Conservation (phyloP, 2,329 filamentous ascomycete species). For the Monosporascus sp. region DNA sequence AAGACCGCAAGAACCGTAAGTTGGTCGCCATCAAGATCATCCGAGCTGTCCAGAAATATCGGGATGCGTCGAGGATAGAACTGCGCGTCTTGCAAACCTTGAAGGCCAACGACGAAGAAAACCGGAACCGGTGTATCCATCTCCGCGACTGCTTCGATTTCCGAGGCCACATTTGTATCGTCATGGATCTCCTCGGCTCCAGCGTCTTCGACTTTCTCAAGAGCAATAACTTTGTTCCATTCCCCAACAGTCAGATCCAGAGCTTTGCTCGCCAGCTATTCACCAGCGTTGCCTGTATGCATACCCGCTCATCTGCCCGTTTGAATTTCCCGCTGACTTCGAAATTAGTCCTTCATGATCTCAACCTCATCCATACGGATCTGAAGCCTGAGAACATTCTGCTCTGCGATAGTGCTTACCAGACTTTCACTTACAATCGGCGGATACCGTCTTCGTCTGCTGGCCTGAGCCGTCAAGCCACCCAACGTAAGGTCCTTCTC, state of each 20-base stretch:
- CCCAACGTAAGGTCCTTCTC: constrained; percentile 58
- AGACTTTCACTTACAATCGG: constrained; percentile 66
- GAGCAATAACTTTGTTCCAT: constrained; percentile 89
- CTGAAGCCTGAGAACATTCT: constrained; percentile 68
- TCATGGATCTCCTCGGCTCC: constrained; percentile 75
- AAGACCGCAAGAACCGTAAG: constrained; percentile 71
- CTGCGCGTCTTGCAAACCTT: constrained; percentile 87
- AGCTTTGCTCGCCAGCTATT: constrained; percentile 93
- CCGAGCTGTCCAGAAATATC: constrained; percentile 95
- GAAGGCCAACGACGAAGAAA: constrained; percentile 83
- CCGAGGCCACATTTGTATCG: constrained; percentile 89
- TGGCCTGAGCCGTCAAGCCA: constrained; percentile 54
- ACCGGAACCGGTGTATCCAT: constrained; percentile 95
- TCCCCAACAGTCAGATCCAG: constrained; percentile 97
- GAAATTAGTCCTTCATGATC: constrained; percentile 76
- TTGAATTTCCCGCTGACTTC: constrained; percentile 17
- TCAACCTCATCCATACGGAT: constrained; percentile 93
- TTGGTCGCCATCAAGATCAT: constrained; percentile 95
- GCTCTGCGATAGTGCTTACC: constrained; percentile 59
- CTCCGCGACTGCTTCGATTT: constrained; percentile 96
- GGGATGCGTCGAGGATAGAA: constrained; percentile 92
- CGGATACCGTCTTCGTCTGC: constrained; percentile 63
- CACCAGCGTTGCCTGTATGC: constrained; percentile 93
- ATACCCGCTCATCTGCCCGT: constrained; percentile 31
- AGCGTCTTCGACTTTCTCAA: constrained; percentile 99